Evolutionary conservation across 2,329 filamentous ascomycete genomes (phyloP).

Genomic region (Colletotrichum acutatum): DNA sequence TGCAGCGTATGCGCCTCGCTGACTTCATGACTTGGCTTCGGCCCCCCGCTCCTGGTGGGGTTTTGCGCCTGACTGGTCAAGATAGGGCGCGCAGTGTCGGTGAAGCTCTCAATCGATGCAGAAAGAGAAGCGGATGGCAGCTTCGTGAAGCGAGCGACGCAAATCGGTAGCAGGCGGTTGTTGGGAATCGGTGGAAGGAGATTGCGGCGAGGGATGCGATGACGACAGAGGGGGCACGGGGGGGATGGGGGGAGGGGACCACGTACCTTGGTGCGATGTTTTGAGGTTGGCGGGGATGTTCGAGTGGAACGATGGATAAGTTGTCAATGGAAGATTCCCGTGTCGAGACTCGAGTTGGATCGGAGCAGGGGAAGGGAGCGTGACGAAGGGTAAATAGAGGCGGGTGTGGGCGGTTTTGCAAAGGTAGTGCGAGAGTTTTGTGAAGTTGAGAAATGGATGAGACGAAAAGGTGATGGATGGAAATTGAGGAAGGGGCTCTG

Average conservation of each 20-base stretch:
- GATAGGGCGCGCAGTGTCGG: conserved; percentile 28
- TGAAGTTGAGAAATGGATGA: conserved; percentile 45
- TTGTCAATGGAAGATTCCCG: conserved; percentile 24
- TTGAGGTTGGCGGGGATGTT: conserved; percentile 34
- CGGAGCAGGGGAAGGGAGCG: conserved; percentile 35
- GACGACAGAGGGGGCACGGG: conserved; percentile 52
- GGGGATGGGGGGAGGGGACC: conserved; percentile 35
- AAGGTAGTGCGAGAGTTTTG: conserved; percentile 40
- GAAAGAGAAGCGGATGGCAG: conserved; percentile 7
- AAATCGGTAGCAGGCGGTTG: conserved; percentile 16
- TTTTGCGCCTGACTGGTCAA: conserved; percentile 34
- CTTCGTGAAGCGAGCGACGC: conserved; percentile 17
- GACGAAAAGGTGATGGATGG: conserved; percentile 45
- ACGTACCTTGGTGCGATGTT: conserved; percentile 38
- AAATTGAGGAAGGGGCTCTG: conserved; percentile 46
- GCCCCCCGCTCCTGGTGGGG: conserved; percentile 36
- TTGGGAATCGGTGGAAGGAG: conserved; percentile 30
- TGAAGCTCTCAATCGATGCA: conserved; percentile 27
- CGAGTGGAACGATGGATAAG: conserved; percentile 29
- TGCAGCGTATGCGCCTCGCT: conserved; percentile 36
- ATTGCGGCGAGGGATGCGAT: conserved; percentile 46
- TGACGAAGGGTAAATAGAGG: conserved; percentile 29
- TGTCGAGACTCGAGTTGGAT: conserved; percentile 22
- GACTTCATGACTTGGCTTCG: conserved; percentile 35
- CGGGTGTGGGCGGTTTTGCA: conserved; percentile 40